A percentile compares a stretch with the other conserved stretches of the same genome.
Evolutionary conservation across 2,329 filamentous ascomycete species (phyloP).

Genomic region (Hirsutella thompsonii): DNA sequence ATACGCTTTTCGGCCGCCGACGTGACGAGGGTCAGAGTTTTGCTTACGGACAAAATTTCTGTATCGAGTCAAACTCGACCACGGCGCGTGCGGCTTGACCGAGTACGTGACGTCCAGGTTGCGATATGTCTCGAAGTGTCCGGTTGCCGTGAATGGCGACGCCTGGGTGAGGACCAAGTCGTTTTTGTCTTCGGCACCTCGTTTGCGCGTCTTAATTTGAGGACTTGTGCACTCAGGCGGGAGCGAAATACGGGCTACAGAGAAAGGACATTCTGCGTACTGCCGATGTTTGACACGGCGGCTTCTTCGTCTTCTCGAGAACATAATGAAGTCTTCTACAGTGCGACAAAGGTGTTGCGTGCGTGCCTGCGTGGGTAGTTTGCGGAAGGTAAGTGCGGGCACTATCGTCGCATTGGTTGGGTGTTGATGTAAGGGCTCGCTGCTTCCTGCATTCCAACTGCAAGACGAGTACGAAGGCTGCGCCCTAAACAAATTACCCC

Average conservation of each 20-base stretch:
- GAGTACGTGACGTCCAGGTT: slow-evolving; percentile 42
- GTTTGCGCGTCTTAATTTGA: slow-evolving; percentile 33
- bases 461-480: too few relatives aligned
- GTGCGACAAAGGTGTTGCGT: too few relatives aligned
- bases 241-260: slow-evolving; percentile 20
- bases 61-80: slow-evolving; percentile 46
- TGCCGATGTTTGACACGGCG: too few relatives aligned
- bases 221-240: slow-evolving; percentile 21
- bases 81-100: slow-evolving; percentile 37
- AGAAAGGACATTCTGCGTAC: slow-evolving; percentile 45
- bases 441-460: too few relatives aligned
- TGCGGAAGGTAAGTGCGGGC: too few relatives aligned
- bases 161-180: slow-evolving; percentile 34
- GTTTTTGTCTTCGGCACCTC: slow-evolving; percentile 30
- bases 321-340: too few relatives aligned
- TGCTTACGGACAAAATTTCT: slow-evolving; percentile 48
- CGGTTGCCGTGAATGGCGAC: slow-evolving; percentile 39
- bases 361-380: too few relatives aligned
- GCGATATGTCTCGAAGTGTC: slow-evolving; percentile 39
- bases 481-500: too few relatives aligned
- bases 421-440: too few relatives aligned
- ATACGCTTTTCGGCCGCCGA: neutral
- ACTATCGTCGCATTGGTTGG: too few relatives aligned
- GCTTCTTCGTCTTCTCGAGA: too few relatives aligned
- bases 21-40: neutral